Evolutionary conservation across 768 basidiomycete species (phyloP).

Genomic region (Imleria badia): DNA sequence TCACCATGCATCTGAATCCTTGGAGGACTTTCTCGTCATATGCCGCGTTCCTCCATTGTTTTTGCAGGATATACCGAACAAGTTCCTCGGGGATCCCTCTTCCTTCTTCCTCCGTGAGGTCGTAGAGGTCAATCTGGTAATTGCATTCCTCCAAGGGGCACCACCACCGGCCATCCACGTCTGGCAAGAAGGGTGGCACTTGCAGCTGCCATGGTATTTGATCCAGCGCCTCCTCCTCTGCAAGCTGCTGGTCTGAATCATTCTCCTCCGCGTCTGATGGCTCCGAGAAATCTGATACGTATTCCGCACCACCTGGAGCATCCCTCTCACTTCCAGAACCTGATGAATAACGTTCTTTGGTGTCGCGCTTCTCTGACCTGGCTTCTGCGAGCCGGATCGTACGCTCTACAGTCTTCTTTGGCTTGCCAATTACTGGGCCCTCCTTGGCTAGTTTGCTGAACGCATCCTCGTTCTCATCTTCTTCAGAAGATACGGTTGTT

Average conservation of each 20-base stretch:
- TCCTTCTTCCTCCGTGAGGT: constrained; percentile 36
- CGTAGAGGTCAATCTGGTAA: constrained; percentile 47
- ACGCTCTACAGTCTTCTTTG: constrained; percentile 12
- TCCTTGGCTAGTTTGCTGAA: constrained; percentile 13
- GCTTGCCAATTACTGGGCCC: constrained; percentile 32
- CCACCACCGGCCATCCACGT: constrained; percentile 49
- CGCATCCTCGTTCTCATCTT: constrained; percentile 1
- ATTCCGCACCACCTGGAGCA: constrained; percentile 27
- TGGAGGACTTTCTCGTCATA: constrained; percentile 28
- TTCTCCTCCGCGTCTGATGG: constrained; percentile 45
- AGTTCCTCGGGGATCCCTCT: constrained; percentile 22
- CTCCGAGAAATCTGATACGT: constrained; percentile 62
- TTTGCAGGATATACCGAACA: constrained; percentile 27
- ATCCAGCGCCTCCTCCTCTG: constrained; percentile 21
- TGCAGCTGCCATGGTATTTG: constrained; percentile 40
- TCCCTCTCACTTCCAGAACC: constrained; percentile 23
- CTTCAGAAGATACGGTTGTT: constrained; percentile 2
- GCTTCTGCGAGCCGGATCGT: constrained; percentile 19
- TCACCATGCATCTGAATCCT: constrained; percentile 28
- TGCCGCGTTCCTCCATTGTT: constrained; percentile 36
- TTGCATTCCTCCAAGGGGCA: constrained; percentile 47
- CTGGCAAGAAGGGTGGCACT: constrained; percentile 39
- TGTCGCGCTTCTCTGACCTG: neutral
- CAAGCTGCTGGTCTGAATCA: constrained; percentile 30
- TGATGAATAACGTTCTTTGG: constrained; percentile 5